Evolutionary conservation across 495 filamentous ascomycete genomes (phyloP).

Genomic region (Penicillium pulvis): DNA sequence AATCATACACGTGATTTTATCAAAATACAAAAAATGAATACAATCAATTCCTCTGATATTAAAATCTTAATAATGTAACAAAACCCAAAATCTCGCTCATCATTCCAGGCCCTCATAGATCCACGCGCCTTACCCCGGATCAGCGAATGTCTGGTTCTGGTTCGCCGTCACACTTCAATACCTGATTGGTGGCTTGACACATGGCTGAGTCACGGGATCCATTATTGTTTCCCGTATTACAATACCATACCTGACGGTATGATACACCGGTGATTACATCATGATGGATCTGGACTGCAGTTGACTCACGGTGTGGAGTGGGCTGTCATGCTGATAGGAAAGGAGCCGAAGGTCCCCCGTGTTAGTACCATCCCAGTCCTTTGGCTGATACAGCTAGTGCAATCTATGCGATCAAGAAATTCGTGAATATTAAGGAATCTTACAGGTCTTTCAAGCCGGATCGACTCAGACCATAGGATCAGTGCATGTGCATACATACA

Average conservation of each 20-base stretch:
- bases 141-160: constrained; percentile 8
- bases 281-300: neutral
- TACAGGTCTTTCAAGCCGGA: no score
- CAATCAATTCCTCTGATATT: neutral
- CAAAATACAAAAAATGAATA: no score
- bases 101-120: neutral
- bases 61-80: neutral
- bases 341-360: neutral
- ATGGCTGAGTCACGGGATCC: constrained; percentile 9
- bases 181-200: constrained; percentile 10
- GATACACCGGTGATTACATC: constrained; percentile 4
- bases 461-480: no score
- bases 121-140: constrained; percentile 14
- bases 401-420: no score
- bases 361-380: neutral
- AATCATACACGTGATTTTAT: neutral
- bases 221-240: constrained; percentile 5
- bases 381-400: no score
- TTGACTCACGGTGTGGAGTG: neutral
- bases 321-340: neutral
- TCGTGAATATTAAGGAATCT: no score
- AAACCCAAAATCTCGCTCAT: neutral
- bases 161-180: neutral
- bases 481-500: neutral
- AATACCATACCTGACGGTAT: neutral